These are phyloP conservation scores for Trichoderma sp. DNA, from an alignment of 2,329 filamentous ascomycete species.

Conservation along the genomic window DNA sequence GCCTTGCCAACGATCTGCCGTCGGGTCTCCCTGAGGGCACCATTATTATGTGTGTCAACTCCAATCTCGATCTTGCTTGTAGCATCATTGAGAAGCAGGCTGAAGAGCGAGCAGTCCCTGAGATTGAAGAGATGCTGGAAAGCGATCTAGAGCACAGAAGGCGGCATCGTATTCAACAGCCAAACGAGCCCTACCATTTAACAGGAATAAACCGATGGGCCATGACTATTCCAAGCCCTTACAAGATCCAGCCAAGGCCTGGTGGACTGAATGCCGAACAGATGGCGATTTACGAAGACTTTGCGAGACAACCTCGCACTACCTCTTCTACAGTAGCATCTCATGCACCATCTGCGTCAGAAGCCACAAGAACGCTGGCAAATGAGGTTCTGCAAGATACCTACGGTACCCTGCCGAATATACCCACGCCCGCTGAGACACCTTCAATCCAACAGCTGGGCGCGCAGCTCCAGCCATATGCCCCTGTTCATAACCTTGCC, in stretches of 20 bases:
- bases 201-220: conserved; percentile 85
- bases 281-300: conserved; percentile 95
- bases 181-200: conserved; percentile 84
- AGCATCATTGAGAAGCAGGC: conserved; percentile 94
- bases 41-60: conserved; percentile 98
- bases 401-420: conserved; percentile 58
- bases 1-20: conserved; percentile 67
- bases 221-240: conserved; percentile 90
- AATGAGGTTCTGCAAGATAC: conserved; percentile 68
- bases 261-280: conserved; percentile 85
- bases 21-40: conserved; percentile 90
- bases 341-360: conserved; percentile 62
- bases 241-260: conserved; percentile 73
- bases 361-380: conserved; percentile 63
- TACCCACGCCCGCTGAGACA: conserved; percentile 64
- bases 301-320: conserved; percentile 80
- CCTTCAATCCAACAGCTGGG: conserved; percentile 58
- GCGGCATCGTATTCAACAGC: conserved; percentile 72
- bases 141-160: conserved; percentile 76
- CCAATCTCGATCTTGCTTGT: conserved; percentile 92
- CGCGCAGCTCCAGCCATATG: conserved; percentile 59
- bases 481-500: conserved; percentile 52
- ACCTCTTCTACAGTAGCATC: conserved; percentile 57
- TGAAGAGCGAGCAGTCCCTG: conserved; percentile 87
- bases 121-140: conserved; percentile 94